Percentiles rank a stretch among this genome's conserved stretches.
These are phyloP conservation scores for Rhododendron kiyosumense DNA, from an alignment of 148 eudicot species.

Conservation along the genomic window DNA sequence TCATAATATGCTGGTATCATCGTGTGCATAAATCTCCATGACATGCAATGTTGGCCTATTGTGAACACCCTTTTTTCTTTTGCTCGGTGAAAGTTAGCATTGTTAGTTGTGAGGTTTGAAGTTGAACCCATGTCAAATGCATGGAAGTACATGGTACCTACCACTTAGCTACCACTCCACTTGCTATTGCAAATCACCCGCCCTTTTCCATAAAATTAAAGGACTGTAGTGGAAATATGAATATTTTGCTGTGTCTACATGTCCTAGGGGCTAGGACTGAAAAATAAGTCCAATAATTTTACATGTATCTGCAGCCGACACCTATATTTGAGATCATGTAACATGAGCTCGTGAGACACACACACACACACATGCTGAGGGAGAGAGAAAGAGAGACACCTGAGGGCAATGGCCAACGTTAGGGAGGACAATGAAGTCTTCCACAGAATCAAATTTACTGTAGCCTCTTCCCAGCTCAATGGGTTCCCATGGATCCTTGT, in stretches of 20 bases:
- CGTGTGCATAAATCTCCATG: background rate
- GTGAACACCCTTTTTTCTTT: background rate
- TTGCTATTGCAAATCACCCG: background rate
- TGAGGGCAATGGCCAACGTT: slow-evolving; percentile 98
- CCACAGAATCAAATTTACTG: slow-evolving; percentile 58
- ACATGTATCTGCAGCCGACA: background rate
- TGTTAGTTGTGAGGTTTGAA: too few relatives aligned
- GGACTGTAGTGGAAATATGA: background rate
- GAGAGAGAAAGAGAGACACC: slow-evolving; percentile 34
- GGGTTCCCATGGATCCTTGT: slow-evolving; percentile 99
- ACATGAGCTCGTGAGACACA: background rate
- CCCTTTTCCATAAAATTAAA: background rate
- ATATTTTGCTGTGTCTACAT: background rate
- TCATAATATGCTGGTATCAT: background rate
- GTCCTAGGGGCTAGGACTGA: background rate
- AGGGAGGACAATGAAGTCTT: slow-evolving; percentile 83
- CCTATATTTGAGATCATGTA: background rate
- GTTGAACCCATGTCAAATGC: too few relatives aligned
- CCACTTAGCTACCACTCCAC: too few relatives aligned
- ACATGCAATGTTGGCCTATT: background rate
- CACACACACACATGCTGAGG: background rate
- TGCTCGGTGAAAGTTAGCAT: too few relatives aligned
- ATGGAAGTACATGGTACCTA: too few relatives aligned
- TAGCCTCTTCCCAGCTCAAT: slow-evolving; percentile 84
- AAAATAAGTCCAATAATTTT: background rate